These are phyloP conservation scores for Suillus tomentosus DNA, from an alignment of 768 basidiomycete genomes.

Conservation along the genomic window DNA sequence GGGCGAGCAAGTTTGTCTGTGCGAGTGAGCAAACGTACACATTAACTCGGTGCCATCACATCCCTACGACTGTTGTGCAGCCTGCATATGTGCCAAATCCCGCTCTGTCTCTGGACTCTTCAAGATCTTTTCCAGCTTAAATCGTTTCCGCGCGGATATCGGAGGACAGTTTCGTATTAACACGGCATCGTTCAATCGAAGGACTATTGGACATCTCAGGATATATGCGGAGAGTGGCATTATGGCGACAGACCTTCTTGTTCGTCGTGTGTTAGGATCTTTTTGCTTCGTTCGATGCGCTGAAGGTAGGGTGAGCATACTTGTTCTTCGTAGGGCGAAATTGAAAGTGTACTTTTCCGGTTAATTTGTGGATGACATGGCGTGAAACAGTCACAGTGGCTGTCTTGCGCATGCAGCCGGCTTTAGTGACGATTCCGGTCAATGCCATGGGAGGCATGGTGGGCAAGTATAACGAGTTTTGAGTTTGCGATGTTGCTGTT, in stretches of 20 bases:
- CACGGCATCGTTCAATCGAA: slow-evolving; percentile 70
- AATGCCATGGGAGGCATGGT: slow-evolving; percentile 80
- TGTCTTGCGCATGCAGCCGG: slow-evolving; percentile 82
- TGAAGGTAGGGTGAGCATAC: slow-evolving; percentile 30
- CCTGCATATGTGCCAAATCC: slow-evolving; percentile 35
- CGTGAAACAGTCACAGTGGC: slow-evolving; percentile 82
- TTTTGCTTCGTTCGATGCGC: slow-evolving; percentile 76
- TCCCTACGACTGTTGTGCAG: slow-evolving; percentile 2
- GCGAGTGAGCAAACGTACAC: slow-evolving; percentile 1
- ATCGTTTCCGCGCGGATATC: slow-evolving; percentile 76
- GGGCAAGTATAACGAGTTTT: slow-evolving; percentile 7
- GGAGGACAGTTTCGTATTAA: slow-evolving; percentile 82
- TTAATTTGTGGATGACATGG: slow-evolving; percentile 68
- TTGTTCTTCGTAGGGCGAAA: neutral
- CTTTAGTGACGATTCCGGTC: slow-evolving; percentile 75
- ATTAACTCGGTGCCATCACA: neutral
- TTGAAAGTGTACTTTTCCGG: slow-evolving; percentile 64
- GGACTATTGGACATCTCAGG: slow-evolving; percentile 40
- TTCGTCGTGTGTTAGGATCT: slow-evolving; percentile 78
- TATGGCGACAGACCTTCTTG: slow-evolving; percentile 54
- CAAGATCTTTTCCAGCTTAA: slow-evolving; percentile 66
- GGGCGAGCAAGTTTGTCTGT: slow-evolving; percentile 1
- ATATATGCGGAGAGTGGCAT: neutral
- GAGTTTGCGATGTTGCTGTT: neutral
- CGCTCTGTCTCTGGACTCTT: slow-evolving; percentile 69